Percentiles rank a stretch among this genome's conserved stretches.
Evolutionary conservation across 768 basidiomycete species (phyloP).

Genomic region (Lactifluus volemus): DNA sequence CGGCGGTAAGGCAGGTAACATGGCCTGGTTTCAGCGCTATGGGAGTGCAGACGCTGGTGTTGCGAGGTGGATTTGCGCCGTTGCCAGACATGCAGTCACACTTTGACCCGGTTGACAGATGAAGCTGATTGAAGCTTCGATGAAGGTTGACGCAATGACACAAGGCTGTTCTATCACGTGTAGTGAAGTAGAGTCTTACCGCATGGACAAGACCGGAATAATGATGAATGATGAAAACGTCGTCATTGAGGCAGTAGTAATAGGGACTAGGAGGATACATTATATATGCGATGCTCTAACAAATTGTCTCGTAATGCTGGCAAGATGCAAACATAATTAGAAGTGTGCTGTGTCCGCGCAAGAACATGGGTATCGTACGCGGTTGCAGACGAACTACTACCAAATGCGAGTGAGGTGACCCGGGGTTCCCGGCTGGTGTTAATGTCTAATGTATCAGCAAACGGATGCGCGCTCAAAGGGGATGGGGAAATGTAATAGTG

Average conservation of each 20-base stretch:
- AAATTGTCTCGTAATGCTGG: slow-evolving; percentile 56
- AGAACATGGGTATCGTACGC: slow-evolving; percentile 34
- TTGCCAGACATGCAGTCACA: neutral
- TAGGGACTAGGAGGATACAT: slow-evolving; percentile 21
- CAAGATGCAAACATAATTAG: slow-evolving; percentile 24
- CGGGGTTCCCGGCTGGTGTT: slow-evolving; percentile 21
- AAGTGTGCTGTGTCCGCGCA: slow-evolving; percentile 34
- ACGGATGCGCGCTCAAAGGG: slow-evolving; percentile 21
- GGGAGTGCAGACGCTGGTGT: neutral
- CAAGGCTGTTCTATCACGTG: too few species aligned
- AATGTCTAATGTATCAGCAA: slow-evolving; percentile 23
- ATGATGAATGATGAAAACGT: neutral
- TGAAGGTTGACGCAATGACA: too few species aligned
- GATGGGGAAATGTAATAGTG: slow-evolving; percentile 20
- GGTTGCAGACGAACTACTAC: slow-evolving; percentile 32
- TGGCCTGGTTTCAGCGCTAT: too few species aligned
- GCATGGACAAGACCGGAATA: neutral
- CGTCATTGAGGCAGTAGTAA: slow-evolving; percentile 15
- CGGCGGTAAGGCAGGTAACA: neutral
- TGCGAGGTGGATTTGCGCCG: neutral
- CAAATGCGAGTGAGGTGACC: slow-evolving; percentile 15
- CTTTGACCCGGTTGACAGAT: neutral
- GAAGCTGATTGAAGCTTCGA: too few species aligned
- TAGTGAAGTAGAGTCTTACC: neutral
- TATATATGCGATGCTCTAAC: slow-evolving; percentile 61